phyloP scores from a whole-genome alignment of 768 basidiomycete genomes.

The Trametes cinnabarina region DNA sequence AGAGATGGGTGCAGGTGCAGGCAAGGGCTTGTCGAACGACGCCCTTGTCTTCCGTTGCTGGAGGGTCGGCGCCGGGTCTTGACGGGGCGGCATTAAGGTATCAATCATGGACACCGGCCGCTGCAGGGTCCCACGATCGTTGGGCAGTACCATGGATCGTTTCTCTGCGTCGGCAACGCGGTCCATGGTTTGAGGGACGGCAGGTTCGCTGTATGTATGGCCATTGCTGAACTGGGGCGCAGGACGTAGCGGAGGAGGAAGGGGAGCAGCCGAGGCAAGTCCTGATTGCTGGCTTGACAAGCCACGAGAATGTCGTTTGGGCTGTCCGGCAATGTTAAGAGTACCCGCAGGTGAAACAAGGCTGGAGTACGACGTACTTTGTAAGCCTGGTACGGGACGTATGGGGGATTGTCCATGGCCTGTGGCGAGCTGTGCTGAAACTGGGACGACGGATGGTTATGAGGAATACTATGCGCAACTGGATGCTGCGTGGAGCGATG shows the following conservation, averaged over 20 bases:
- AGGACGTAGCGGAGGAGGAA: constrained; percentile 4
- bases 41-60: not conserved
- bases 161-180: constrained; percentile 15
- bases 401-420: constrained; percentile 28
- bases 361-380: constrained; percentile 29
- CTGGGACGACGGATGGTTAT: not conserved
- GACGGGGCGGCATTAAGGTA: constrained; percentile 10
- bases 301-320: constrained; percentile 47
- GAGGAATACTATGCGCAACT: not conserved
- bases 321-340: constrained; percentile 29
- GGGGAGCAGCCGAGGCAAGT: constrained; percentile 1
- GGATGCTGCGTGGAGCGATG: constrained; percentile 13
- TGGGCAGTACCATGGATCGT: constrained; percentile 6
- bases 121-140: constrained; percentile 4
- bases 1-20: not conserved
- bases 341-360: not conserved
- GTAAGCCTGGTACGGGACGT: constrained; percentile 53
- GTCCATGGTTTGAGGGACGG: constrained; percentile 13
- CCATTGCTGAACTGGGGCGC: constrained; percentile 11
- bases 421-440: not conserved
- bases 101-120: constrained; percentile 27
- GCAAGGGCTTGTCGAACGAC: constrained; percentile 2
- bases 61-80: not conserved
- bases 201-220: constrained; percentile 20
- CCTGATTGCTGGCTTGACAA: constrained; percentile 30